Percentiles rank a stretch among this genome's conserved stretches.
Conservation (phyloP, 192 early-diverging fungal species). For the Lobosporangium transversale region DNA sequence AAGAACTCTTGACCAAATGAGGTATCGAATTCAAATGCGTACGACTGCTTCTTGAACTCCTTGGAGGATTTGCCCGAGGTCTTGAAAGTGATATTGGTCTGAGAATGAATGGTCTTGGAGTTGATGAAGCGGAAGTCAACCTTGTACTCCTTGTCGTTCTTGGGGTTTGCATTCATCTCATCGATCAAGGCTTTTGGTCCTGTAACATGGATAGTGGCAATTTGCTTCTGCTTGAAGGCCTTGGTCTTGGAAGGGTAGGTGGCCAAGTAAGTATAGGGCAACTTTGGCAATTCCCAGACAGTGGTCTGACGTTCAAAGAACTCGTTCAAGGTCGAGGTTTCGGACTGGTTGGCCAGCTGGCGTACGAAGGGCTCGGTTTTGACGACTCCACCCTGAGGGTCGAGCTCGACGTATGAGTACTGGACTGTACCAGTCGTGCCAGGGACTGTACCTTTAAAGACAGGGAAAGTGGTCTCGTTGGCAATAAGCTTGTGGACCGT, state of each 20-base stretch:
- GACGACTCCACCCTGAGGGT: background rate
- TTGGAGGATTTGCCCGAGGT: constrained; percentile 56
- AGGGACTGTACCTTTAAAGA: constrained; percentile 22
- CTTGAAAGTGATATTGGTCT: constrained; percentile 34
- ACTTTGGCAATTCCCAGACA: constrained; percentile 42
- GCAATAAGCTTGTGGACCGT: constrained; percentile 9
- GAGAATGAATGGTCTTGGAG: constrained; percentile 33
- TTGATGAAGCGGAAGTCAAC: constrained; percentile 54
- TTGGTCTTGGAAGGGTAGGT: constrained; percentile 54
- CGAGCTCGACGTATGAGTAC: constrained; percentile 33
- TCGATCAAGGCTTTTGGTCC: constrained; percentile 25
- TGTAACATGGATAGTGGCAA: constrained; percentile 58
- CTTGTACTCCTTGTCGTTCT: constrained; percentile 20
- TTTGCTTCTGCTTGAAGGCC: constrained; percentile 54
- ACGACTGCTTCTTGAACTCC: constrained; percentile 56
- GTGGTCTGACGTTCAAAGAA: constrained; percentile 60
- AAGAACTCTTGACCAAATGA: constrained; percentile 33
- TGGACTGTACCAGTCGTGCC: constrained; percentile 3
- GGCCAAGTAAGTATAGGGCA: constrained; percentile 59
- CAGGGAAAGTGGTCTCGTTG: constrained; percentile 10
- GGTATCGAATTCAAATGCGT: constrained; percentile 51
- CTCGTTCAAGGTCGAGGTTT: constrained; percentile 50
- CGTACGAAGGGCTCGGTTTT: constrained; percentile 31
- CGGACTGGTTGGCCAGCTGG: background rate
- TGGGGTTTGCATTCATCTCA: constrained; percentile 39